These are phyloP conservation scores for Canna indica DNA, from an alignment of 176 grass and related monocot genomes.

Conservation along the genomic window DNA sequence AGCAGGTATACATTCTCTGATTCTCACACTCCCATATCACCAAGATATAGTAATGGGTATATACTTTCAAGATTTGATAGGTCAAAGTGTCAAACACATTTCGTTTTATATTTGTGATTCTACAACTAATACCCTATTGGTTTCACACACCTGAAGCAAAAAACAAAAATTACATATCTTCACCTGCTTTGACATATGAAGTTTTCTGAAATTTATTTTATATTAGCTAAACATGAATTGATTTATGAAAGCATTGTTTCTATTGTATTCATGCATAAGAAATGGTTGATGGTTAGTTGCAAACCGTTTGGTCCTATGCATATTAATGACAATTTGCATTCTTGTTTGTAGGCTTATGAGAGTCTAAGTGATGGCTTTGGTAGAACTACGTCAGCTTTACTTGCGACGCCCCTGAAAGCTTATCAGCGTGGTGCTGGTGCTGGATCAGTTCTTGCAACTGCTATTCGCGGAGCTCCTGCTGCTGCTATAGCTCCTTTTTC, in stretches of 20 bases:
- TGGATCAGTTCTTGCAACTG: constrained; percentile 68
- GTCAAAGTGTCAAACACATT: constrained; percentile 17
- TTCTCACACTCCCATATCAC: no score
- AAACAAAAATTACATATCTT: no score
- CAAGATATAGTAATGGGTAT: not conserved
- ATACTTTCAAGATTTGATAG: constrained; percentile 3
- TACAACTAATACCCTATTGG: not conserved
- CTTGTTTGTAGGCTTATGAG: constrained; percentile 60
- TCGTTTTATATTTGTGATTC: constrained; percentile 2
- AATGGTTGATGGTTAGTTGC: not conserved
- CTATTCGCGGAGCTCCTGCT: constrained; percentile 68
- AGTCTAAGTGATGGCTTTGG: constrained; percentile 83
- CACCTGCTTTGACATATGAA: no score
- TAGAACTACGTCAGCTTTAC: constrained; percentile 64
- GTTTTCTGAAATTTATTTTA: not conserved
- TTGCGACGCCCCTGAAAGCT: constrained; percentile 78
- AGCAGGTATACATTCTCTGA: constrained; percentile 48
- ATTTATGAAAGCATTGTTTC: not conserved
- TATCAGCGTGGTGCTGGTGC: constrained; percentile 81
- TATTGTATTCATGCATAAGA: no score
- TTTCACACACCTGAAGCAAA: no score
- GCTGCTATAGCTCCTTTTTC: constrained; percentile 90
- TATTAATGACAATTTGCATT: not conserved
- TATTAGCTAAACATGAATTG: not conserved
- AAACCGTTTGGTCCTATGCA: not conserved